A percentile compares a stretch with the other conserved stretches of the same genome.
These are phyloP conservation scores for Trypanosoma platydactyli DNA, from an alignment of 208 protist genomes.

Conservation along the genomic window DNA sequence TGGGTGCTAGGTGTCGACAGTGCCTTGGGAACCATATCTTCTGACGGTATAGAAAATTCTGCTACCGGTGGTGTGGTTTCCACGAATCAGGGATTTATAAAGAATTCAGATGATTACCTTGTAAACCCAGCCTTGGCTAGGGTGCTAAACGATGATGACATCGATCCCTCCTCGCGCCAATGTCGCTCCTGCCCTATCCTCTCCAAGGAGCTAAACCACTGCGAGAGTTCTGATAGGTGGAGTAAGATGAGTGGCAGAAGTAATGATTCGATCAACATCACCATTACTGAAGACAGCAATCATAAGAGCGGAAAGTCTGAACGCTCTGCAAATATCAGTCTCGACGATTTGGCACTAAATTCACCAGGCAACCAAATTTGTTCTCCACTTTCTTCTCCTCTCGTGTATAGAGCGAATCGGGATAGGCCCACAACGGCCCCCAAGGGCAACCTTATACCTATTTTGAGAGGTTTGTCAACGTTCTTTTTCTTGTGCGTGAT, in stretches of 20 bases:
- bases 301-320: background rate
- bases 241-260: background rate
- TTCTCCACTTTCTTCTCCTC: background rate
- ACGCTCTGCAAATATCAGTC: too few species aligned
- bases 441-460: constrained; percentile 42
- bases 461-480: constrained; percentile 31
- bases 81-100: background rate
- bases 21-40: too few species aligned
- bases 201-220: background rate
- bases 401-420: background rate
- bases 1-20: constrained; percentile 46
- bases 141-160: constrained; percentile 16
- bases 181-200: constrained; percentile 24
- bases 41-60: background rate
- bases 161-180: constrained; percentile 4
- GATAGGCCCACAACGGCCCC: background rate
- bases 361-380: background rate
- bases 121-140: constrained; percentile 14
- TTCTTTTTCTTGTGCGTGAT: constrained; percentile 45
- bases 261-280: background rate
- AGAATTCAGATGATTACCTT: background rate
- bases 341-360: background rate
- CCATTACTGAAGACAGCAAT: background rate
- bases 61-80: background rate
- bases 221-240: background rate